Evolutionary conservation across 192 early-diverging fungal species (phyloP).

Genomic region (Polychytrium aggregatum): DNA sequence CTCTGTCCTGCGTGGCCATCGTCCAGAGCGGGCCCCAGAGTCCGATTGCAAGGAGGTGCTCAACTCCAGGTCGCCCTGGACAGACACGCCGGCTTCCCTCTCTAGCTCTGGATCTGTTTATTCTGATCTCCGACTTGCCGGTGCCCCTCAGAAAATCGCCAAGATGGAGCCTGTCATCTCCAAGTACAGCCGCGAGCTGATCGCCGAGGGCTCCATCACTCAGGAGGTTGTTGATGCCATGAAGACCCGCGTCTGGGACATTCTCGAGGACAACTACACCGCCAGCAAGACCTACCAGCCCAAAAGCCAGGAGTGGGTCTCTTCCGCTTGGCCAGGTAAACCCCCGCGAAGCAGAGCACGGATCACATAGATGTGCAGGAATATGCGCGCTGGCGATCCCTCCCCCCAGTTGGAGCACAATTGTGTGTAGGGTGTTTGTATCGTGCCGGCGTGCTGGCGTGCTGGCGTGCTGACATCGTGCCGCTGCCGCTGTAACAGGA

Average conservation of each 20-base stretch:
- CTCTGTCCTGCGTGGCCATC: too few species aligned
- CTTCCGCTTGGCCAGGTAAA: slow-evolving; percentile 79
- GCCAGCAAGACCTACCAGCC: slow-evolving; percentile 84
- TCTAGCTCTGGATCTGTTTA: too few species aligned
- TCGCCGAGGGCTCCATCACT: slow-evolving; percentile 75
- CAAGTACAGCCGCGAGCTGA: slow-evolving; percentile 75
- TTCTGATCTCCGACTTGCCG: too few species aligned
- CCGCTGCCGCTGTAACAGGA: slow-evolving; percentile 16
- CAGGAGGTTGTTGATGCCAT: slow-evolving; percentile 70
- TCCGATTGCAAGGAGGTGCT: too few species aligned
- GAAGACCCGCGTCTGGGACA: slow-evolving; percentile 84
- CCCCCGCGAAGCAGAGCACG: slow-evolving; percentile 1
- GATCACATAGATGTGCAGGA: too few species aligned
- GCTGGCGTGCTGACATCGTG: not conserved
- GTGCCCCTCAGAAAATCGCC: slow-evolving; percentile 74
- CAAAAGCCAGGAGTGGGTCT: slow-evolving; percentile 86
- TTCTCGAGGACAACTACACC: slow-evolving; percentile 85
- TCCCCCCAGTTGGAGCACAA: not conserved
- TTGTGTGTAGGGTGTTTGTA: not conserved
- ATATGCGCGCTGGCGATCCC: too few species aligned
- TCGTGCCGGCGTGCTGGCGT: too few species aligned
- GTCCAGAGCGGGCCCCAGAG: too few species aligned
- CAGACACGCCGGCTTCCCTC: too few species aligned
- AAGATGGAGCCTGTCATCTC: slow-evolving; percentile 74
- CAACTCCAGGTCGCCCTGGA: too few species aligned